Base-by-base conservation (phyloP, 2,329 filamentous ascomycete species). In the Penicillium sp. region DNA sequence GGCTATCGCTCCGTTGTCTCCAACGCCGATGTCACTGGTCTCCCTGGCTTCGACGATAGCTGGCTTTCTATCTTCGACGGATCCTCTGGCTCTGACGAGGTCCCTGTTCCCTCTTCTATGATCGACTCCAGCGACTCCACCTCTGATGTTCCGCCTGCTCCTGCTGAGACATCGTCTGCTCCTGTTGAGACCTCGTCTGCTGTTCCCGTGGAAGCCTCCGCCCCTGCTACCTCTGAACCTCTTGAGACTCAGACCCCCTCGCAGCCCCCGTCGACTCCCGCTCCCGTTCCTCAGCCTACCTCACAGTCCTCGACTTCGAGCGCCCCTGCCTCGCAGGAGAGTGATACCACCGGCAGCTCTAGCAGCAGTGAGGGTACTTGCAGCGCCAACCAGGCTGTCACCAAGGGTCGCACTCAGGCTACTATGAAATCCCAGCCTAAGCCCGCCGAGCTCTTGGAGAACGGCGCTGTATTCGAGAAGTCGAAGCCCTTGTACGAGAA, bases 401-500 rank as follows among this genome's bases (percentile, higher is more conserved):
- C 65, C 18, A 73, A 69, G 49, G 66, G 65, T 4, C 69, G 71
- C n/a, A 75, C 87, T 5, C 89, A 94, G 73, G 82, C 75, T 33
- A 62, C 78, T 6, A 76, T 83, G 60, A 76, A 69, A 55, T 75
- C 78, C 24, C 75, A 84, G 35, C 67, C 74, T 49, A 92, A 90
- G 75, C 88, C 91, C 6, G 71, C 77, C 11, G 75, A 71, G 22
- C 85, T 97, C 14, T 78, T 92, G 57, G 70, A 72, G 35, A 71
- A 78, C 22, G 89, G 89, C 58, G 85, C 82, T 33, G 78, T 96
- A 63, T 91, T 92, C 68, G 88, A 90, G 58, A 87, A 88, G 61
- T 87, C 85, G 70, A 95, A 94, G 80, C 94, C 94, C 13, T 89
- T 96, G 70, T 99, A 97, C 68, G 83, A 88, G 67, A 75, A 76